Base-by-base conservation (phyloP, 1,284 basidiomycete species). In the Volvariella surrecta region DNA sequence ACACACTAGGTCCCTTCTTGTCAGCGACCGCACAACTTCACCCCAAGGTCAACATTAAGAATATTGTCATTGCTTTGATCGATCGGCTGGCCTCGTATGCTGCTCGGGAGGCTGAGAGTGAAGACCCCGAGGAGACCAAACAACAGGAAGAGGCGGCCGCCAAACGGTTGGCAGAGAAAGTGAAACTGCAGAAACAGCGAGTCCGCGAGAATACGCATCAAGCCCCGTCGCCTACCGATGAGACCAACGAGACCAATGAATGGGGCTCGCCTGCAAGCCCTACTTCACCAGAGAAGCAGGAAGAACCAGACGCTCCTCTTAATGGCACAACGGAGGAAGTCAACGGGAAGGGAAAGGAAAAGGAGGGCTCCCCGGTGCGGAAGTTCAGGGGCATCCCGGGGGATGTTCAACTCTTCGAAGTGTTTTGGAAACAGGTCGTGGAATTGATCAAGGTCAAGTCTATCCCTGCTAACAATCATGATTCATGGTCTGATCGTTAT, bases 371-470 rank as follows among this genome's bases (percentile, higher is more conserved):
- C 1, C 66, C 70, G 39, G 72, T 79, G 37, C 76, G 73, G 56
- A 91, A 90, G 61, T 96, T 93, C 67, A 72, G 93, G 58, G 94
- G 94, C 20, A 83, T 97, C 39, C 93, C 94, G 4, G 87, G 92
- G 60, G 76, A 95, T 52, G 92, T 94, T 24, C 86, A 83, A 55
- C 63, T 97, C 43, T 97, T 97, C 51, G 94, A 97, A 60, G 90
- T 97, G 9, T 97, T 97, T 63, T 97, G 93, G 94, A 83, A 89
- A 51, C 94, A 97, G 61, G 89, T 97, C n/a, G 92, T 96, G 6
- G 86, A 94, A 58, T 76, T 97, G 28, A 93, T 97, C 70, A 93
- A 93, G 76, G 91, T 89, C 45, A 17, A n/a, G 65, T 56, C 24
- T 10, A 13, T n/a, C 18, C 19, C 3, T 15, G 15, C 32, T 18